phyloP scores from a whole-genome alignment of 2,329 filamentous ascomycete genomes.

The Aulographum hederae region DNA sequence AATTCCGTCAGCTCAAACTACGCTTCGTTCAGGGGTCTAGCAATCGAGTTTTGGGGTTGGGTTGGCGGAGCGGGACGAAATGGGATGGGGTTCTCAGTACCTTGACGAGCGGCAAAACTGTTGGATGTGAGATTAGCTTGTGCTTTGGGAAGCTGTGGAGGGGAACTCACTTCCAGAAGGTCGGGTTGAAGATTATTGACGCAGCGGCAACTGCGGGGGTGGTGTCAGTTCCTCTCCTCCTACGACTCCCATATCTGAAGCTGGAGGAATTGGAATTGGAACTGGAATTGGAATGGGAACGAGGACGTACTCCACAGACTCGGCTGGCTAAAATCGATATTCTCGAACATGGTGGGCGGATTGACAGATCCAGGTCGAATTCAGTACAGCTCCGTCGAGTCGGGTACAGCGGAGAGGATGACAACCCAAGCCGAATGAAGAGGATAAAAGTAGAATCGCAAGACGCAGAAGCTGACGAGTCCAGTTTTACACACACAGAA shows the following conservation, averaged over 20 bases:
- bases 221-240: too few relatives aligned
- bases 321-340: constrained; percentile 26
- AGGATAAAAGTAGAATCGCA: too few relatives aligned
- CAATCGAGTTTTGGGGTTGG: not conserved
- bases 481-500: too few relatives aligned
- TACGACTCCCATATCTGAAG: too few relatives aligned
- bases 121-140: constrained; percentile 6
- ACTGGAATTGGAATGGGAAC: constrained; percentile 1
- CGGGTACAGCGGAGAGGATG: too few relatives aligned
- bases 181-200: constrained; percentile 83
- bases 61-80: constrained; percentile 5
- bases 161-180: constrained; percentile 91
- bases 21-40: too few relatives aligned
- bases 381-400: too few relatives aligned
- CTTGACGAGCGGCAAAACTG: constrained; percentile 69
- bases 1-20: not conserved
- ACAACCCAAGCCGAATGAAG: too few relatives aligned
- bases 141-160: constrained; percentile 3
- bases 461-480: too few relatives aligned
- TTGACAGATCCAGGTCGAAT: too few relatives aligned
- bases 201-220: constrained; percentile 57
- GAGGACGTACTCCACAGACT: constrained; percentile 25
- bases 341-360: constrained; percentile 8
- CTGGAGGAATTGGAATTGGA: constrained; percentile 1
- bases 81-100: constrained; percentile 25